Conservation (phyloP, 2,329 filamentous ascomycete species). For the Endothia cerciana region DNA sequence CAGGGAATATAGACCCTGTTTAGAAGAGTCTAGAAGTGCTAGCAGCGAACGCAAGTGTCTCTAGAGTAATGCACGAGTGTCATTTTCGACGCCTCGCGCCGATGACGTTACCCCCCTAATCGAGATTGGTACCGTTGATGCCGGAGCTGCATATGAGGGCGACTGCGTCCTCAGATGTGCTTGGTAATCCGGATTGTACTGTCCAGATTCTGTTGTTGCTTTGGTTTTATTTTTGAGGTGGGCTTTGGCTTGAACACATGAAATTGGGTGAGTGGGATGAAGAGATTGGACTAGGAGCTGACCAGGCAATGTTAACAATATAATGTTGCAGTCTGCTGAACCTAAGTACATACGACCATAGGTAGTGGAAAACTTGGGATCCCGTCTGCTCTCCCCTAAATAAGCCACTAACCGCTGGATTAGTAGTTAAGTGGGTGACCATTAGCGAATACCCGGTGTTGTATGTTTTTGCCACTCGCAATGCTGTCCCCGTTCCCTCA, state of each 20-base stretch:
- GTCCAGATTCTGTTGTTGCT: background rate
- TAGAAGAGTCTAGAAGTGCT: background rate
- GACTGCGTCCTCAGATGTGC: background rate
- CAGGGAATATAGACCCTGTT: too few relatives aligned
- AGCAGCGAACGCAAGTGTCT: too few relatives aligned
- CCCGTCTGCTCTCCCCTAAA: constrained; percentile 6
- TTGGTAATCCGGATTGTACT: background rate
- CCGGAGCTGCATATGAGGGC: background rate
- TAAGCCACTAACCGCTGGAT: constrained; percentile 3
- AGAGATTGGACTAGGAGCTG: background rate
- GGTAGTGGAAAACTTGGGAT: constrained; percentile 7
- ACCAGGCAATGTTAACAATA: background rate
- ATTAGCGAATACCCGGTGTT: constrained; percentile 7
- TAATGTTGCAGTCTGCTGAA: background rate
- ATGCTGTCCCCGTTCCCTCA: too few relatives aligned
- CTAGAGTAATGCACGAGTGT: background rate
- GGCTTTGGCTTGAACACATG: background rate
- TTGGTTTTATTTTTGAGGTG: background rate
- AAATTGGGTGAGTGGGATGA: background rate
- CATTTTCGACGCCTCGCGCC: background rate
- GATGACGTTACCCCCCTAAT: too few relatives aligned
- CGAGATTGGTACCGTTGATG: too few relatives aligned
- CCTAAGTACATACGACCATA: constrained; percentile 1
- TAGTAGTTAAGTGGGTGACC: constrained; percentile 8
- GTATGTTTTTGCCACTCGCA: background rate